Conservation (phyloP, 2,329 filamentous ascomycete species). For the Incumbomyces delicatus region DNA sequence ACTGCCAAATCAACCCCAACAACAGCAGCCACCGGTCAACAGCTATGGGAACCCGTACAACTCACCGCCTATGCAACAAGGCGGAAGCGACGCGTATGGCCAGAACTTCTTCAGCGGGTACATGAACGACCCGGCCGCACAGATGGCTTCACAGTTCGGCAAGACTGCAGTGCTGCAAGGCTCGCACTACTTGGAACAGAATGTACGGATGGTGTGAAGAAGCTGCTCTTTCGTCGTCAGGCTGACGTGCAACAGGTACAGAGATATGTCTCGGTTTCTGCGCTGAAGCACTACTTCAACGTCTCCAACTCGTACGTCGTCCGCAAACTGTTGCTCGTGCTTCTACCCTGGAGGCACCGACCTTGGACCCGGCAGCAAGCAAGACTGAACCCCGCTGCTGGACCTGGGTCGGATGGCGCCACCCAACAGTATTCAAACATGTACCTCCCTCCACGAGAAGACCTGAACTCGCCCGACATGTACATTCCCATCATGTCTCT, state of each 20-base stretch:
- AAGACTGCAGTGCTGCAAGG: conserved; percentile 85
- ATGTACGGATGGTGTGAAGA: conserved; percentile 48
- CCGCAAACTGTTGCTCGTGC: conserved; percentile 82
- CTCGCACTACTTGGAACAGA: conserved; percentile 90
- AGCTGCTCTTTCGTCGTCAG: background rate
- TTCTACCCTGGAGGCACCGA: conserved; percentile 96
- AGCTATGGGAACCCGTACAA: conserved; percentile 43
- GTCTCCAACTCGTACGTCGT: conserved; percentile 95
- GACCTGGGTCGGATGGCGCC: conserved; percentile 41
- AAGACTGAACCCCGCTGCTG: conserved; percentile 29
- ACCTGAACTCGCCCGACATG: conserved; percentile 97
- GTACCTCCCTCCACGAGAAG: conserved; percentile 86
- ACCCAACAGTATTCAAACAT: conserved; percentile 42
- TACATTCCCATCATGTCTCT: conserved; percentile 98
- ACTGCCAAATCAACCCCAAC: conserved; percentile 64
- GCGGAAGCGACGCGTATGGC: conserved; percentile 39
- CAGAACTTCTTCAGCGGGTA: conserved; percentile 63
- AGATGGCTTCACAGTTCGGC: conserved; percentile 89
- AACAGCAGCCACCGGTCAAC: conserved; percentile 38
- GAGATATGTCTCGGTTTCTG: conserved; percentile 81
- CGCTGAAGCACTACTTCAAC: conserved; percentile 98
- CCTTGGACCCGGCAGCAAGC: conserved; percentile 91
- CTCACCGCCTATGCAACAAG: conserved; percentile 27
- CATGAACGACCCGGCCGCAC: conserved; percentile 89
- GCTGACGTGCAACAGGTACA: conserved; percentile 46